Base-by-base conservation (phyloP, 1,284 basidiomycete genomes). In the Wallemia ichthyophaga region DNA sequence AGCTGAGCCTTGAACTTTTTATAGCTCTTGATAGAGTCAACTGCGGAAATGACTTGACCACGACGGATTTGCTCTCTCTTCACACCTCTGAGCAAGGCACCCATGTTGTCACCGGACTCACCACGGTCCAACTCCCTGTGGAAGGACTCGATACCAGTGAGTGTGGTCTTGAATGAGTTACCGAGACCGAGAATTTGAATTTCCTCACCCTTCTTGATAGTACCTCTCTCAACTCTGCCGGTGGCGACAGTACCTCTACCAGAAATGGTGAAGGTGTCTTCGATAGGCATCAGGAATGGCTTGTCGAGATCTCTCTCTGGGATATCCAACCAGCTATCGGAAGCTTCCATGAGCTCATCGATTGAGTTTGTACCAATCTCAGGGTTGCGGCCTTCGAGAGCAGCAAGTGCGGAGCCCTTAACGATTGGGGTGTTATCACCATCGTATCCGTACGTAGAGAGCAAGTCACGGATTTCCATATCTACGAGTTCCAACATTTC, bases 401-500 rank as follows among this genome's bases (percentile, higher is more conserved):
- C 92, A 62, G 89, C 88, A 60, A 99, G 75, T 61, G 94, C 94
- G 32, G 89, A 92, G 60, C 94, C 94, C 81, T 87, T 87, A 67
- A 98, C 72, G 68, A 99, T 94, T 37, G 94, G 94, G 0, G 94
- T 96, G 67, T 83, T 78, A 71, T 99, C 94, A 62, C 94, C 94
- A 66, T 98, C 92, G 65, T 85, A 99, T 68, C 86, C 86, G 73
- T 89, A 91, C 26, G 82, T 82, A 25, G 79, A 74, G 57, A 99
- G 78, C n/a, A 99, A 75, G 69, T 99, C 94, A 61, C 94, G 82
- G 83, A 99, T 99, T 77, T 99, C 94, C 92, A 99, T 98, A 67
- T 99, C 94, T 63, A 99, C 94, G 61, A 98, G 83, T 75, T 96
- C 89, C 62, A 98, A 76, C 89, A 98, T 96, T 77, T 99, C 94